Conservation (phyloP, 768 basidiomycete species). For the Russula sp. region DNA sequence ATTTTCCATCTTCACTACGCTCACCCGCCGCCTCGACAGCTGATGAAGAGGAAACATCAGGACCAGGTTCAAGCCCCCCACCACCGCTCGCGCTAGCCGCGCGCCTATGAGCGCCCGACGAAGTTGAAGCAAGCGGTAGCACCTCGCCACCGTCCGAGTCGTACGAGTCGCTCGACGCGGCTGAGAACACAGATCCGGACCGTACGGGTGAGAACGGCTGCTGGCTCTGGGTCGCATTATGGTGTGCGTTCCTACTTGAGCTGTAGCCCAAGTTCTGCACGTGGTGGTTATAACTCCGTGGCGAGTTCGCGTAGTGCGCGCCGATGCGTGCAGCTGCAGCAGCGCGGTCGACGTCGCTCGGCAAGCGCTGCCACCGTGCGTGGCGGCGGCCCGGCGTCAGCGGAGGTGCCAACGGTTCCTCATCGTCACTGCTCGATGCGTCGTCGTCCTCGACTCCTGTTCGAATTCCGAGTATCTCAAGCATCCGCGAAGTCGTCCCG, state of each 20-base stretch:
- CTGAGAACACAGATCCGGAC: slow-evolving; percentile 52
- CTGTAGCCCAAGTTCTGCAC: slow-evolving; percentile 29
- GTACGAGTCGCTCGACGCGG: slow-evolving; percentile 70
- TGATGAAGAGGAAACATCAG: slow-evolving; percentile 10
- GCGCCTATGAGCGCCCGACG: slow-evolving; percentile 22
- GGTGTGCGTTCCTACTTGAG: slow-evolving; percentile 3
- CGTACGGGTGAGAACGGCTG: slow-evolving; percentile 22
- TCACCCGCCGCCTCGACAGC: slow-evolving; percentile 22
- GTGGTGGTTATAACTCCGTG: slow-evolving; percentile 63
- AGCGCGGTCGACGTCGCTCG: slow-evolving; percentile 37
- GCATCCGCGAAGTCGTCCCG: slow-evolving; percentile 95
- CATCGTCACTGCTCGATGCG: slow-evolving; percentile 51
- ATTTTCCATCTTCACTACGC: slow-evolving; percentile 71
- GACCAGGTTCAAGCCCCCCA: background rate
- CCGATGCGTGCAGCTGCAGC: slow-evolving; percentile 45
- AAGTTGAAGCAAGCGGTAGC: slow-evolving; percentile 65
- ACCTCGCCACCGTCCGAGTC: slow-evolving; percentile 77
- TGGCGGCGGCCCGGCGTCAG: background rate
- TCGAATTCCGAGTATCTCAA: slow-evolving; percentile 93
- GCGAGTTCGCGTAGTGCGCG: slow-evolving; percentile 46
- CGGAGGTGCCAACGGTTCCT: slow-evolving; percentile 32
- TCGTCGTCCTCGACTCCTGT: slow-evolving; percentile 95
- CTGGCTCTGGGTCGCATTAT: slow-evolving; percentile 5
- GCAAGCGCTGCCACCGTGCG: slow-evolving; percentile 27
- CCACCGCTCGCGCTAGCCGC: background rate